Percentiles rank a stretch among this genome's conserved stretches.
Conservation (phyloP, 257 asterid species). For the Solanum sitiens region DNA sequence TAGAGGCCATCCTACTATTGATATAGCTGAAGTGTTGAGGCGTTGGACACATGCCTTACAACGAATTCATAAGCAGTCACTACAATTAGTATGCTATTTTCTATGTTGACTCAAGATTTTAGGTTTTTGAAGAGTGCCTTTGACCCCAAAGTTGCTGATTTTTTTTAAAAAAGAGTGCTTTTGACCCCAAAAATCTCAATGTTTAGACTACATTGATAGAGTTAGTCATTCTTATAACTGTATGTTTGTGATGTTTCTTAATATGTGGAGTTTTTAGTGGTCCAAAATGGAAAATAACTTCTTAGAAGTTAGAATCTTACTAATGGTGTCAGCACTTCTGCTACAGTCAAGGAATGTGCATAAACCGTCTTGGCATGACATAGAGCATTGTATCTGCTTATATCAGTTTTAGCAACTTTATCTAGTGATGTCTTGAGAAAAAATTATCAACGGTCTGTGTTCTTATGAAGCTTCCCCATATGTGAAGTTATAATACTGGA, state of each 20-base stretch:
- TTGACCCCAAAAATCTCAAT: neutral
- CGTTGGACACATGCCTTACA: conserved; percentile 99
- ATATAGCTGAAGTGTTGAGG: conserved; percentile 88
- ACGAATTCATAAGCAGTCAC: conserved; percentile 92
- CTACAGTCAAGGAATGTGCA: neutral
- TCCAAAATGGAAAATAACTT: neutral
- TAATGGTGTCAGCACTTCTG: neutral
- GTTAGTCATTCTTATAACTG: neutral
- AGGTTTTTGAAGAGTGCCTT: neutral
- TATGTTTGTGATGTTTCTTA: neutral
- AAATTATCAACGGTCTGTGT: neutral
- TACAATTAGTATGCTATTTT: conserved; percentile 57
- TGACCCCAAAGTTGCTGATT: neutral
- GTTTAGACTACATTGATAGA: neutral
- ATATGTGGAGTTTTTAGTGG: neutral
- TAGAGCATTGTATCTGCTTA: neutral
- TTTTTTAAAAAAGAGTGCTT: neutral
- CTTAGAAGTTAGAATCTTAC: neutral
- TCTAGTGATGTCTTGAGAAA: neutral
- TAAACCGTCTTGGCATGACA: neutral
- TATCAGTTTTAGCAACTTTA: neutral
- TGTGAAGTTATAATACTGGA: neutral
- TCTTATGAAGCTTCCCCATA: neutral
- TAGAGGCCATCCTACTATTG: conserved; percentile 89
- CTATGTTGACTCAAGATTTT: neutral